Evolutionary conservation across 2,329 filamentous ascomycete species (phyloP).

Genomic region (Trichoderma hamatum): DNA sequence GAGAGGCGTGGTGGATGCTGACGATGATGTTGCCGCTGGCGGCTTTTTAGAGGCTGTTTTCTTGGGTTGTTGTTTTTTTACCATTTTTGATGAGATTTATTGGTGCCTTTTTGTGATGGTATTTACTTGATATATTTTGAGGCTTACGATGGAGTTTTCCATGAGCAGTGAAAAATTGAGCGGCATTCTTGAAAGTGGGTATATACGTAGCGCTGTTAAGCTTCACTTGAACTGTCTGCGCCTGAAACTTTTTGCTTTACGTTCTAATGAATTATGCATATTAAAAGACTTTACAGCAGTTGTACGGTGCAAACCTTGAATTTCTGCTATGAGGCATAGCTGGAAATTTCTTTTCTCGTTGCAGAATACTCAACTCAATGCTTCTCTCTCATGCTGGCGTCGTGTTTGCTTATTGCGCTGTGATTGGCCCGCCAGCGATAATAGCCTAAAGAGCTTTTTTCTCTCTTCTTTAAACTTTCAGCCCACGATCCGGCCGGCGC

Average conservation of each 20-base stretch:
- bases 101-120: not conserved
- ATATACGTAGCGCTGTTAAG: not conserved
- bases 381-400: not conserved
- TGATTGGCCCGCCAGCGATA: not conserved
- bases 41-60: not conserved
- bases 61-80: not conserved
- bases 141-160: not conserved
- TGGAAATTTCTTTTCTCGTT: not conserved
- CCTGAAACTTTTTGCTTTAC: not conserved
- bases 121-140: not conserved
- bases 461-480: not conserved
- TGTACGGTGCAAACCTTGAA: not conserved
- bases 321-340: not conserved
- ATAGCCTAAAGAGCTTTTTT: slow-evolving; percentile 5
- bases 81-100: not conserved
- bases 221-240: not conserved
- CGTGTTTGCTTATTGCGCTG: not conserved
- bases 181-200: not conserved
- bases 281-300: not conserved
- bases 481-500: slow-evolving; percentile 17
- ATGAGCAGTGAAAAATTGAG: slow-evolving; percentile 15
- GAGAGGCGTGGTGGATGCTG: not conserved
- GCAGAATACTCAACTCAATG: not conserved
- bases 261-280: not conserved
- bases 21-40: not conserved